Base-by-base conservation (phyloP, 2,329 filamentous ascomycete species). In the Mycocentrospora acerina region DNA sequence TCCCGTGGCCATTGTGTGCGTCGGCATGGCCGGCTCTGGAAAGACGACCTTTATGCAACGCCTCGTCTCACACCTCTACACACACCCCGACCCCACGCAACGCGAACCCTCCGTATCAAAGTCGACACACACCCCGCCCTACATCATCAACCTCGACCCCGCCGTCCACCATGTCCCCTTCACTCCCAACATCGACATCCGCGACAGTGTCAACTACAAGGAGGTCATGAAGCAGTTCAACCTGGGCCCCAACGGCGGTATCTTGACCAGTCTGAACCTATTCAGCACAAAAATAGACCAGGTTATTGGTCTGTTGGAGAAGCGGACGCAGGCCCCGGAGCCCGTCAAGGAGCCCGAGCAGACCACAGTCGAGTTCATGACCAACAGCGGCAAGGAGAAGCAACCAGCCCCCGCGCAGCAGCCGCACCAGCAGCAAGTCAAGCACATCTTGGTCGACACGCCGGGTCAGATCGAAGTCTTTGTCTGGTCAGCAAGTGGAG, bases 21-120 rank as follows among this genome's bases (percentile, higher is more conserved):
- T 98, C 32, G 93, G 93, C 75, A 97, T 97, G 91, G 93, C 93
- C 59, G 91, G 93, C 57, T 95, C 90, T 12, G 93, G 93, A 60
- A 98, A 98, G 76, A 98, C 93, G n/a, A 98, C 94, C 0, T 98
- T 98, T 65, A 97, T 98, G 91, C 91, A 97, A 67, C 83, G 93
- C 60, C 93, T 98, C 60, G 96, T 96, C 68, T 86, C 91, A 1
- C 80, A 98, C 65, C 83, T 98, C 3, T 91, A 97, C 64, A 79
- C 79, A 4, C 80, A 90, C 59, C 81, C 85, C 42, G 80, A 84
- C 13, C 62, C 63, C 1, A 64, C 60, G 4, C 40, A 48, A 28
- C 41, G 46, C 42, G 48, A 55, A 18, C 60, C 62, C 11, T 42
- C 56, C 16, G 58, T 63, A 5, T 58, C 62, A 16, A 62, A 64